Base-by-base conservation (phyloP, 2,329 filamentous ascomycete genomes). In the Colletotrichum tofieldiae region DNA sequence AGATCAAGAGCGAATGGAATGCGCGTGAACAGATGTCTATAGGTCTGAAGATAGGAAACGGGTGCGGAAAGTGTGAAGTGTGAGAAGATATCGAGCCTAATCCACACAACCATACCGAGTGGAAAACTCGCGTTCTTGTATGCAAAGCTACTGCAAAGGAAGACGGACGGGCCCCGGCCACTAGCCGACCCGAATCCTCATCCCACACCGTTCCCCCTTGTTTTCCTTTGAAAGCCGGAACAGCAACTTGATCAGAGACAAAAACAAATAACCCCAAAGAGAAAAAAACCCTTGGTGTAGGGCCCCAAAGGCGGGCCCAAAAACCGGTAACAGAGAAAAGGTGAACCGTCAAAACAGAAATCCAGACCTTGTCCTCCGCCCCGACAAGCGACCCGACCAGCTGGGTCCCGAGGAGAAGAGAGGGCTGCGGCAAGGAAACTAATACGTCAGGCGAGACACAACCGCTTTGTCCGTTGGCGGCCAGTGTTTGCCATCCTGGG, bases 371-470 rank as follows among this genome's bases (percentile, higher is more conserved):
- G 26, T 47, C 29, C 51, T 55, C 35, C 18, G 23, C 45, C 47
- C 6, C n/a, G 47, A 70, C 39, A 67, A n/a, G 29, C 43, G 65
- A 72, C 59, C 65, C 70, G 60, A 51, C 18, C 52, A 37, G 43
- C 54, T 56, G 70, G 70, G 52, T 60, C 70, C 70, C 47, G 32
- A 52, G 39, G 37, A 47, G 16, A 39, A 56, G 26, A 41, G 49
- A 41, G 43, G 59, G 54, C 59, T 59, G 59, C 65, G 39, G 65
- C 58, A 71, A 54, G 39, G 18, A 39, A 20, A 65, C 66, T 72
- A 69, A 61, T 54, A 70, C 60, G 65, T 70, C 70, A 70, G 66
- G 60, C 51, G 54, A 72, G 70, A 72, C 65, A 72, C 37, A 41
- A 65, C 29, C 65, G 60, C 70, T 72, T 72, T 72, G 70, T 72